Conservation (phyloP, 1,284 basidiomycete species). For the Cystobasidium slooffiae region DNA sequence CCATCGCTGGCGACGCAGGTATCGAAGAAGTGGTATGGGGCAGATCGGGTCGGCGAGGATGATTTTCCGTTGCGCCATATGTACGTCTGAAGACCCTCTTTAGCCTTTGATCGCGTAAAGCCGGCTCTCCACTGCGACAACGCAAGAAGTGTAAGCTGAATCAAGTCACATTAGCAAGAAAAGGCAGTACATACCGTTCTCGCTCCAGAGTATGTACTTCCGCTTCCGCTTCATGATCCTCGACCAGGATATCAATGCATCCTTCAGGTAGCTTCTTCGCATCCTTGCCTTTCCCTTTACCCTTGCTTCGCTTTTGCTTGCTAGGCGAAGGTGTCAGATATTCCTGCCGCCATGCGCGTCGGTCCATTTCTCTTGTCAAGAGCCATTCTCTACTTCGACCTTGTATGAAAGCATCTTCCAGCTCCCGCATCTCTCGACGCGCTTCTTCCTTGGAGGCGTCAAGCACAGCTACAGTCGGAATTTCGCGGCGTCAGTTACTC, state of each 20-base stretch:
- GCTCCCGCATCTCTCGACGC: slow-evolving; percentile 50
- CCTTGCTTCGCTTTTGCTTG: slow-evolving; percentile 16
- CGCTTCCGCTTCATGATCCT: slow-evolving; percentile 64
- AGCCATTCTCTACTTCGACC: slow-evolving; percentile 33
- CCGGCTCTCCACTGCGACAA: slow-evolving; percentile 35
- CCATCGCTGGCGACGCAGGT: slow-evolving; percentile 32
- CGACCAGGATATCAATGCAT: slow-evolving; percentile 76
- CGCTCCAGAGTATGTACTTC: slow-evolving; percentile 63
- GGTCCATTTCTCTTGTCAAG: slow-evolving; percentile 13
- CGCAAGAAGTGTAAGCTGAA: not conserved
- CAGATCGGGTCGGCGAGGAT: slow-evolving; percentile 23
- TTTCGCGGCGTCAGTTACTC: not conserved
- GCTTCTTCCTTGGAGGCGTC: slow-evolving; percentile 53
- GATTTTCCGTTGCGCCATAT: slow-evolving; percentile 28
- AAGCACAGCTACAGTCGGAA: slow-evolving; percentile 50
- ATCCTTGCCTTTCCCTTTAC: slow-evolving; percentile 46
- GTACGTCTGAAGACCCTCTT: slow-evolving; percentile 42
- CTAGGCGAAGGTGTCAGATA: not conserved
- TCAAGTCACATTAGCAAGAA: not conserved
- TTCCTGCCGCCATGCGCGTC: slow-evolving; percentile 35
- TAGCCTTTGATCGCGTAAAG: slow-evolving; percentile 11
- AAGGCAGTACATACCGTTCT: slow-evolving; percentile 11
- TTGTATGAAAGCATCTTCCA: slow-evolving; percentile 48
- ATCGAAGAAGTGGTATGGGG: slow-evolving; percentile 14
- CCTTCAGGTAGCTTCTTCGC: slow-evolving; percentile 64